Conservation (phyloP, 2,329 filamentous ascomycete species). For the Colletotrichum viniferum region DNA sequence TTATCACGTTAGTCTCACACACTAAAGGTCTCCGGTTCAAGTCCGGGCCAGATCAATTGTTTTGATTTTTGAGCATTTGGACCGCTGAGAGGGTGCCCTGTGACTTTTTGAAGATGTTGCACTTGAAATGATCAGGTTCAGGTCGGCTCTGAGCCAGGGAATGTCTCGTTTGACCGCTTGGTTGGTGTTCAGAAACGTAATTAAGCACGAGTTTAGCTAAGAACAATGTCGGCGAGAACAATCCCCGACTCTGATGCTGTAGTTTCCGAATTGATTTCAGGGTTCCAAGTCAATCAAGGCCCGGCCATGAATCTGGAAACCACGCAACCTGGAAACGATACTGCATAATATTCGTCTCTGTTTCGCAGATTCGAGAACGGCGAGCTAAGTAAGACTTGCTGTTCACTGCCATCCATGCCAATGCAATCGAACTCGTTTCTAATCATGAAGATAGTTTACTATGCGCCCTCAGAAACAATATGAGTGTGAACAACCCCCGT, state of each 20-base stretch:
- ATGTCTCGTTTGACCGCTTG: neutral
- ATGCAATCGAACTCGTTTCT: accelerated
- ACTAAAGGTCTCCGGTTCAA: constrained; percentile 23
- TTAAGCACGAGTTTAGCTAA: neutral
- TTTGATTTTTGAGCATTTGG: neutral
- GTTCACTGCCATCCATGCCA: neutral
- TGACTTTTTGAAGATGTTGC: neutral
- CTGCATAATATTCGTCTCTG: neutral
- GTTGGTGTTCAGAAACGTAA: neutral
- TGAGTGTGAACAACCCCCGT: neutral
- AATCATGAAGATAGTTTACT: neutral
- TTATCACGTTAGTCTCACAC: constrained; percentile 55
- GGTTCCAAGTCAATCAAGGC: accelerated
- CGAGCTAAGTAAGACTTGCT: neutral
- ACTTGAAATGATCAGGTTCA: neutral
- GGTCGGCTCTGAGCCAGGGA: neutral
- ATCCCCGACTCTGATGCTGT: neutral
- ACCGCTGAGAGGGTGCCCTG: neutral
- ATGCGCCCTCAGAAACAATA: accelerated
- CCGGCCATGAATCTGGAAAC: neutral
- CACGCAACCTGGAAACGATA: neutral
- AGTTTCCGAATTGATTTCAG: neutral
- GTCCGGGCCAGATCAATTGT: constrained; percentile 7
- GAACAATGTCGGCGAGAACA: neutral
- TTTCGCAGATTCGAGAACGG: neutral